These are phyloP conservation scores for Penicillium sp. DNA, from an alignment of 2,329 filamentous ascomycete genomes.

Conservation along the genomic window DNA sequence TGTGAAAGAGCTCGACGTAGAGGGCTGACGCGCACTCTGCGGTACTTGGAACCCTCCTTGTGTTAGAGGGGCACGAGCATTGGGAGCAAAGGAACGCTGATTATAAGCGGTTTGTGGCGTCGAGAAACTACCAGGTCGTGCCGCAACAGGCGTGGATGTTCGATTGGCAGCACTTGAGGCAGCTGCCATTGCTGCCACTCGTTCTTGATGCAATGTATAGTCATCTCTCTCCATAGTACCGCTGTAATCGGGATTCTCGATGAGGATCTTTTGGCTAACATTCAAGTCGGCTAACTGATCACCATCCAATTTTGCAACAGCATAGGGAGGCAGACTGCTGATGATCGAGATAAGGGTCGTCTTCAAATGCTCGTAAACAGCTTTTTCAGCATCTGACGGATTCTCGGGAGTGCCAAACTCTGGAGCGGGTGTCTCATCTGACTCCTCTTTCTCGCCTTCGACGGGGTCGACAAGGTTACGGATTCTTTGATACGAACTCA, in stretches of 20 bases:
- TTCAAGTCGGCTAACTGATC: constrained; percentile 80
- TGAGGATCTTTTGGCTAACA: constrained; percentile 73
- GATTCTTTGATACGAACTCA: constrained; percentile 62
- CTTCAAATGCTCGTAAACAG: constrained; percentile 70
- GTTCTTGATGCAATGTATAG: constrained; percentile 52
- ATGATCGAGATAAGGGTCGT: constrained; percentile 72
- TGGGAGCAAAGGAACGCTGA: constrained; percentile 33
- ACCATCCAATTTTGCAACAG: constrained; percentile 80
- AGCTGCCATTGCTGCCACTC: constrained; percentile 33
- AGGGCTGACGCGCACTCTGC: constrained; percentile 33
- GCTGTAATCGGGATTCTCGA: constrained; percentile 69
- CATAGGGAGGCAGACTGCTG: constrained; percentile 74
- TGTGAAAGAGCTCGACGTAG: constrained; percentile 33
- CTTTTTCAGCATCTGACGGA: constrained; percentile 56
- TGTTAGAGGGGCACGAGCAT: constrained; percentile 27
- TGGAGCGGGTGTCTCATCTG: constrained; percentile 22
- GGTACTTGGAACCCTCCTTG: constrained; percentile 31
- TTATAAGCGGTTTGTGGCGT: constrained; percentile 31
- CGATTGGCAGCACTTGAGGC: constrained; percentile 32
- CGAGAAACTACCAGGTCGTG: constrained; percentile 33
- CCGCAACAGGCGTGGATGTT: constrained; percentile 33
- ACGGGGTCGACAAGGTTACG: constrained; percentile 48
- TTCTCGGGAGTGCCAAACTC: constrained; percentile 45
- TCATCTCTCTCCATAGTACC: constrained; percentile 85
- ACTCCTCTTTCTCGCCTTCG: constrained; percentile 32